Percentiles rank a stretch among this genome's conserved stretches.
Evolutionary conservation across 345 rosid genomes (phyloP).

Genomic region (Tarenaya hassleriana): DNA sequence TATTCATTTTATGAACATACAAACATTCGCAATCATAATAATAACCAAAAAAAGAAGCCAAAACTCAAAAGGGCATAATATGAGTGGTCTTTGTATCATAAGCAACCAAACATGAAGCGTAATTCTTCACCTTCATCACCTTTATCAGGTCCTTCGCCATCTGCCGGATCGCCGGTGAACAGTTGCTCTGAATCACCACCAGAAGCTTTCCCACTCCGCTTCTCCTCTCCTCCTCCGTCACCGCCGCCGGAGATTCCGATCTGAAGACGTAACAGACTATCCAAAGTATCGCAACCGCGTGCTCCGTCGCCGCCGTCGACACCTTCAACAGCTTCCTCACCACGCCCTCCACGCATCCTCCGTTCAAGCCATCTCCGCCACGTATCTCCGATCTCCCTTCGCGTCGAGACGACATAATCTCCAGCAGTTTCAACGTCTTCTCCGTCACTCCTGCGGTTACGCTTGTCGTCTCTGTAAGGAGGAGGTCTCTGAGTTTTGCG

Average conservation of each 20-base stretch:
- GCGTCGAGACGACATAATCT: conserved; percentile 42
- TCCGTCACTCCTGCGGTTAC: conserved; percentile 41
- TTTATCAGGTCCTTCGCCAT: conserved; percentile 71
- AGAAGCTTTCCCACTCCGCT: conserved; percentile 69
- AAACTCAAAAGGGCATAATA: conserved; percentile 85
- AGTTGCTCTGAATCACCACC: conserved; percentile 81
- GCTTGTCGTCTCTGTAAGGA: conserved; percentile 24
- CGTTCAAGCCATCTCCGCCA: too few relatives aligned
- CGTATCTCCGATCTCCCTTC: conserved; percentile 64
- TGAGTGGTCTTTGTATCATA: conserved; percentile 91
- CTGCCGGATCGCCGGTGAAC: conserved; percentile 59
- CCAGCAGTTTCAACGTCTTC: conserved; percentile 65
- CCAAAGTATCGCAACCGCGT: conserved; percentile 80
- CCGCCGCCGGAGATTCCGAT: conserved; percentile 36
- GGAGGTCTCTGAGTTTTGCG: conserved; percentile 35
- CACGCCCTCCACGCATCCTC: conserved; percentile 50
- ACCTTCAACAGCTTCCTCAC: conserved; percentile 64
- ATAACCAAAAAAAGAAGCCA: background rate
- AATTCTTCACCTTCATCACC: conserved; percentile 44
- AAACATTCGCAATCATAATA: too few relatives aligned
- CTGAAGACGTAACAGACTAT: conserved; percentile 55
- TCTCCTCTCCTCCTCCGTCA: conserved; percentile 38
- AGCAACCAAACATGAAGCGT: conserved; percentile 47
- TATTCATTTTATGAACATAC: too few relatives aligned
- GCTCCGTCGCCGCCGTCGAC: conserved; percentile 69